These are phyloP conservation scores for Limnanthes douglasii DNA, from an alignment of 345 rosid species.

Conservation along the genomic window DNA sequence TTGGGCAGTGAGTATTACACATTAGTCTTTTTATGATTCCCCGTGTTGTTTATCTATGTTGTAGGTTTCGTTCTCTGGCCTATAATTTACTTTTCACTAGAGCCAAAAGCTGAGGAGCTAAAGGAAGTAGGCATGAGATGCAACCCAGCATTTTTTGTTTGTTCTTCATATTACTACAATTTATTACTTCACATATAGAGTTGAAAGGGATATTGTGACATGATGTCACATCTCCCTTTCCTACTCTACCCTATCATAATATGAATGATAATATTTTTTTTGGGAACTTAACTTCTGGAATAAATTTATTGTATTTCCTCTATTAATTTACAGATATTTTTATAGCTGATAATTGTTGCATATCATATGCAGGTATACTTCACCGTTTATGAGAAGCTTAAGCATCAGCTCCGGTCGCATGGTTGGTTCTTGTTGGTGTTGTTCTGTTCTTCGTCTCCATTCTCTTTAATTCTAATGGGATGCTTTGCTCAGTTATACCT, in stretches of 20 bases:
- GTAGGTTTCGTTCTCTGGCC: conserved; percentile 1
- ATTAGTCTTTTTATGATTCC: neutral
- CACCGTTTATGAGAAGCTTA: conserved; percentile 59
- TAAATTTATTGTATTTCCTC: too few species aligned
- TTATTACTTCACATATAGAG: too few species aligned
- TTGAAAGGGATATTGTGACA: too few species aligned
- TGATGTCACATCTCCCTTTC: too few species aligned
- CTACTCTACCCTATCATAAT: too few species aligned
- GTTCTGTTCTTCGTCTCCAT: neutral
- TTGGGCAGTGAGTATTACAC: conserved; percentile 72
- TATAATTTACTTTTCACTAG: neutral
- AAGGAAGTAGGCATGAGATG: neutral
- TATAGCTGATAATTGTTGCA: too few species aligned
- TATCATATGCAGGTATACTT: conserved; percentile 65
- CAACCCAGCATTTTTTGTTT: neutral
- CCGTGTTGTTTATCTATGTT: neutral
- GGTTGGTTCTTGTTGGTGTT: conserved; percentile 35
- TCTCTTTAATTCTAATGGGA: neutral
- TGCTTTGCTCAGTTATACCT: neutral
- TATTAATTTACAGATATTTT: too few species aligned
- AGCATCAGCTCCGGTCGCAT: conserved; percentile 45
- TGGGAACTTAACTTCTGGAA: too few species aligned
- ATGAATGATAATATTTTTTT: too few species aligned
- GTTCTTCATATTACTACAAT: too few species aligned
- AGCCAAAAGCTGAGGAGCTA: neutral